Base-by-base conservation (phyloP, 768 basidiomycete genomes). In the Hydnum rufescens region DNA sequence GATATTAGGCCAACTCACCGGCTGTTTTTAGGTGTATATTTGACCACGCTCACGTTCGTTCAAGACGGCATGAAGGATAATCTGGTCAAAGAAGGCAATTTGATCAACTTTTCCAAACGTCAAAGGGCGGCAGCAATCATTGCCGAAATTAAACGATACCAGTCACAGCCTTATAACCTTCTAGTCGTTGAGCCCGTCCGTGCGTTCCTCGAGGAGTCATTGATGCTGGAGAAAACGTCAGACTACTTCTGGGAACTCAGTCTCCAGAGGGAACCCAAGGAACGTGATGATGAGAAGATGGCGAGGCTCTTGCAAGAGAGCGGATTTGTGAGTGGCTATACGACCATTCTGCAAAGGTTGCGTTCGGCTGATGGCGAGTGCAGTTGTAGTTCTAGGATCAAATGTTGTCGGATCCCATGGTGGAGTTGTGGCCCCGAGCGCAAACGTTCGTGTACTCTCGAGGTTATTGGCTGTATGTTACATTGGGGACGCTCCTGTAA, bases 251-350 rank as follows among this genome's bases (percentile, higher is more conserved):
- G 92, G 81, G 73, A 78, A 52, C 70, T 84, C 53, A 88, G 84
- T 65, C 68, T 93, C 53, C 78, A 82, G 61, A 73, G 86, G 22
- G 93, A 99, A 63, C 93, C 93, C 19, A 74, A 89, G 55, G 93
- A 99, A 66, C 73, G 88, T 44, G 93, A 96, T 59, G 89, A 93
- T 58, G 93, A 95, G 68, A 88, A 89, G 71, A 92, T 95, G 87
- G 85, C 86, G 5, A 72, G 86, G 47, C 67, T 89, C 54, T 67
- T 89, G 42, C 86, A 89, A 62, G 86, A 89, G 65, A 86, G 82
- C 54, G 86, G 86, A 39, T 89, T 89, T 69, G 66, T 87, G n/a
- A n/a, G n/a, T n/a, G n/a, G n/a, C n/a, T n/a, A n/a, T n/a, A n/a
- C n/a, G n/a, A n/a, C n/a, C n/a, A n/a, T n/a, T n/a, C n/a, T n/a